phyloP scores from a whole-genome alignment of 345 rosid species.

The Hibiscus tridactylites region DNA sequence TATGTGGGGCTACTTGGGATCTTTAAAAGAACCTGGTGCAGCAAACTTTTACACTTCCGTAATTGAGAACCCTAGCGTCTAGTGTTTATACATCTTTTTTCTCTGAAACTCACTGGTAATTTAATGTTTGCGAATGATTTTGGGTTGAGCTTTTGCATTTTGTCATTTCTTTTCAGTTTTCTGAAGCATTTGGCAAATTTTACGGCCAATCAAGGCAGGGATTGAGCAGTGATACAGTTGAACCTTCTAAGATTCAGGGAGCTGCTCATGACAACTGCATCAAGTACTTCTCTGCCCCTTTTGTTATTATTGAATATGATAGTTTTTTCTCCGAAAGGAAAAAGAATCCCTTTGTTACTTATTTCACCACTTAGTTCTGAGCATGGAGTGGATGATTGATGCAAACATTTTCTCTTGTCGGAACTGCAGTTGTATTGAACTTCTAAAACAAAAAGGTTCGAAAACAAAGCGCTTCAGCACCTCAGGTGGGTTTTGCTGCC shows the following conservation, averaged over 20 bases:
- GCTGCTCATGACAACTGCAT: slow-evolving; percentile 84
- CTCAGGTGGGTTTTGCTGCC: slow-evolving; percentile 46
- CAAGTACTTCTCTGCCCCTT: slow-evolving; percentile 36
- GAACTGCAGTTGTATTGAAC: slow-evolving; percentile 53
- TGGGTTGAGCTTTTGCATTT: not conserved
- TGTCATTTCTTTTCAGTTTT: slow-evolving; percentile 38
- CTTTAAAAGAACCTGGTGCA: not conserved
- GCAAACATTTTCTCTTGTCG: slow-evolving; percentile 6
- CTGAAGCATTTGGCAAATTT: slow-evolving; percentile 92
- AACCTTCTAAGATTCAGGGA: slow-evolving; percentile 54
- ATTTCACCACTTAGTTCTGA: not conserved
- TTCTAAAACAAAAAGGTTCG: slow-evolving; percentile 43
- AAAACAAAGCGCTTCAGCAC: slow-evolving; percentile 78
- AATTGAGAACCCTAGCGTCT: not conserved
- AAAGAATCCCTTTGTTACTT: not conserved
- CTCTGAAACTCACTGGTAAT: not conserved
- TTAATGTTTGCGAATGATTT: not conserved
- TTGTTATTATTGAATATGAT: not conserved
- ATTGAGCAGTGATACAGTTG: slow-evolving; percentile 46
- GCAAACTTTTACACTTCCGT: not conserved
- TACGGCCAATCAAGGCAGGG: slow-evolving; percentile 79
- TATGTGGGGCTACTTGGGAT: not conserved
- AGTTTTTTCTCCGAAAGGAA: not conserved
- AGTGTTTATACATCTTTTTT: not conserved
- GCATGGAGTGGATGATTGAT: not conserved